Percentiles rank a stretch among this genome's conserved stretches.
phyloP scores from a whole-genome alignment of 208 protist genomes.

The Trypanosoma boissoni region DNA sequence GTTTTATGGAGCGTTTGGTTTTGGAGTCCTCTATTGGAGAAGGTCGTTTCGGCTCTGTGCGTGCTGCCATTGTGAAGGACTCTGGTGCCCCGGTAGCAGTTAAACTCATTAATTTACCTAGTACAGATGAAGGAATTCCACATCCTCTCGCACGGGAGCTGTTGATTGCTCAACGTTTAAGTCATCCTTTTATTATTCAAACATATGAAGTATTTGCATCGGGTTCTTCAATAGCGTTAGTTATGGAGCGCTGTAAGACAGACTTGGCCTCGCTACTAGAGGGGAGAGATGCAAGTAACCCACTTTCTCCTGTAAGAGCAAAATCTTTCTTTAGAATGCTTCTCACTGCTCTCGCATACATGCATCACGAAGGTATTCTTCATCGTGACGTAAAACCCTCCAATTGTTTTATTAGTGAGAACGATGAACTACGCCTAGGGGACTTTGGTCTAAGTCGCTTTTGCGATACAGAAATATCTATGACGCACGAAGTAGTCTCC shows the following conservation, averaged over 20 bases:
- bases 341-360: slow-evolving; percentile 51
- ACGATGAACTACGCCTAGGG: slow-evolving; percentile 44
- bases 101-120: slow-evolving; percentile 58
- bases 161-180: slow-evolving; percentile 43
- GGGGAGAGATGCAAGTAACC: slow-evolving; percentile 23
- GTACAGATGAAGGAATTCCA: slow-evolving; percentile 68
- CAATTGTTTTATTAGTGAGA: slow-evolving; percentile 76
- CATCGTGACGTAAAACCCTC: slow-evolving; percentile 89
- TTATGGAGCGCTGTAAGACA: slow-evolving; percentile 76
- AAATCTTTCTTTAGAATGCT: slow-evolving; percentile 57
- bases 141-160: slow-evolving; percentile 77
- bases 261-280: slow-evolving; percentile 50
- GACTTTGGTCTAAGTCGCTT: slow-evolving; percentile 62
- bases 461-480: slow-evolving; percentile 31
- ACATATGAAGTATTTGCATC: slow-evolving; percentile 65
- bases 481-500: slow-evolving; percentile 88
- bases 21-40: slow-evolving; percentile 64
- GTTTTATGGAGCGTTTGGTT: slow-evolving; percentile 60
- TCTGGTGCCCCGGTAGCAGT: slow-evolving; percentile 64
- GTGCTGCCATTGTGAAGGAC: slow-evolving; percentile 41
- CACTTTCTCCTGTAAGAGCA: slow-evolving; percentile 25
- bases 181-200: slow-evolving; percentile 54
- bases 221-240: slow-evolving; percentile 58
- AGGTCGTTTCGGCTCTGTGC: slow-evolving; percentile 74
- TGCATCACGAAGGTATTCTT: slow-evolving; percentile 62